Conservation (phyloP, 495 filamentous ascomycete genomes). For the Aspergillus ostianus region DNA sequence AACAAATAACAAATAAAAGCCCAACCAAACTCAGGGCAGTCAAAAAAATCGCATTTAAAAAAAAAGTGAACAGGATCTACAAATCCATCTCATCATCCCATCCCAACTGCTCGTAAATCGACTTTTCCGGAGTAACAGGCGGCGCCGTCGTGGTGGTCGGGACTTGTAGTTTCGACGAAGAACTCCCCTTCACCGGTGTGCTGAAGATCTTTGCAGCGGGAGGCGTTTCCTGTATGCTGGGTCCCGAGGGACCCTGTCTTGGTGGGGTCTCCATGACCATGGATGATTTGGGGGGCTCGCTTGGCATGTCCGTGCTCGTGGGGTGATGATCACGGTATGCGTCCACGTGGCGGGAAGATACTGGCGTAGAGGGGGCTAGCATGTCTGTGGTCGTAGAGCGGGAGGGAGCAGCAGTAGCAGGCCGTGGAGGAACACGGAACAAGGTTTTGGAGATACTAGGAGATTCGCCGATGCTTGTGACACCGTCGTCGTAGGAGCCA, state of each 20-base stretch:
- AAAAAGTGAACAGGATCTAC: conserved; percentile 9
- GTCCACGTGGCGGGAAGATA: conserved; percentile 29
- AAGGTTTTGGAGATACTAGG: conserved; percentile 23
- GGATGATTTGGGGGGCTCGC: conserved; percentile 6
- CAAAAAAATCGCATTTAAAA: conserved; percentile 13
- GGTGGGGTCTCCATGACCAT: conserved; percentile 46
- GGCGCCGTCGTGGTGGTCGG: conserved; percentile 13
- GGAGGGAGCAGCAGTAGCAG: conserved; percentile 20
- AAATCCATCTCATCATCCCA: conserved; percentile 61
- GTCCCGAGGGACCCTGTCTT: conserved; percentile 24
- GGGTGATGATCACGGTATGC: conserved; percentile 5
- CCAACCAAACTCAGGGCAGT: neutral
- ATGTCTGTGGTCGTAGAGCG: conserved; percentile 25
- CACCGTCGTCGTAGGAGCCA: conserved; percentile 18
- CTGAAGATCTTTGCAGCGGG: conserved; percentile 21
- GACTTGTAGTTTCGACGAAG: conserved; percentile 10
- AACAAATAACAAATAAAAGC: neutral
- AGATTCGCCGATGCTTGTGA: conserved; percentile 12
- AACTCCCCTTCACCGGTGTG: conserved; percentile 23
- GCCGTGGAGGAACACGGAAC: conserved; percentile 44
- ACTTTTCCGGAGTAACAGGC: conserved; percentile 44
- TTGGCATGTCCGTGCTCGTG: neutral
- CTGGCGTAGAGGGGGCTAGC: conserved; percentile 31
- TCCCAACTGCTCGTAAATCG: conserved; percentile 69
- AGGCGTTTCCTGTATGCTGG: conserved; percentile 9